These are phyloP conservation scores for Brassica hybrid DNA, from an alignment of 441 rosid species.

Conservation along the genomic window DNA sequence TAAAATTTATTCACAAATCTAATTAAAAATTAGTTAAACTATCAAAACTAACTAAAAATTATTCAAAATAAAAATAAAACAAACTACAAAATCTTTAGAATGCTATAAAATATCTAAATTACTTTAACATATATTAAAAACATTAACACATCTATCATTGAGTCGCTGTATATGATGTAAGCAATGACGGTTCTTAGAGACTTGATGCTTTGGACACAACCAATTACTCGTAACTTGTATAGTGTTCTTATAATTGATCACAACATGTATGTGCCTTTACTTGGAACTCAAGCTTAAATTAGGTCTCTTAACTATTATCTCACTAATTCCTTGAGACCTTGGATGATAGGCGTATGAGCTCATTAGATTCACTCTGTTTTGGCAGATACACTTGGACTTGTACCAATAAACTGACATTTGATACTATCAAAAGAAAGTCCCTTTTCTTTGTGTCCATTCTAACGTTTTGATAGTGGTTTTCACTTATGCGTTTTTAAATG, in stretches of 20 bases:
- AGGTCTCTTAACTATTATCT: conserved; percentile 56
- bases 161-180: conserved; percentile 21
- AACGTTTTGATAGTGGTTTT: not conserved
- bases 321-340: conserved; percentile 65
- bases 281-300: conserved; percentile 76
- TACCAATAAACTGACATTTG: conserved; percentile 66
- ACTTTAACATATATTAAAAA: too few relatives aligned
- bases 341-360: conserved; percentile 45
- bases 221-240: conserved; percentile 16
- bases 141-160: conserved; percentile 13
- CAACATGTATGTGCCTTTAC: conserved; percentile 53
- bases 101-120: too few relatives aligned
- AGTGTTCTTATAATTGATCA: conserved; percentile 35
- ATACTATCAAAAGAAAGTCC: conserved; percentile 61
- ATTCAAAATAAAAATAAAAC: too few relatives aligned
- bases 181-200: conserved; percentile 26
- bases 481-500: not conserved
- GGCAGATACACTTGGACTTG: conserved; percentile 67
- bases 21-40: too few relatives aligned
- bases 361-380: not conserved
- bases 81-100: too few relatives aligned
- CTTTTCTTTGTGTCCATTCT: not conserved
- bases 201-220: conserved; percentile 6
- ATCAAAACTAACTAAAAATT: too few relatives aligned
- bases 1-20: too few relatives aligned